phyloP scores from a whole-genome alignment of 2,329 filamentous ascomycete species.

The Arthroderma sp. region DNA sequence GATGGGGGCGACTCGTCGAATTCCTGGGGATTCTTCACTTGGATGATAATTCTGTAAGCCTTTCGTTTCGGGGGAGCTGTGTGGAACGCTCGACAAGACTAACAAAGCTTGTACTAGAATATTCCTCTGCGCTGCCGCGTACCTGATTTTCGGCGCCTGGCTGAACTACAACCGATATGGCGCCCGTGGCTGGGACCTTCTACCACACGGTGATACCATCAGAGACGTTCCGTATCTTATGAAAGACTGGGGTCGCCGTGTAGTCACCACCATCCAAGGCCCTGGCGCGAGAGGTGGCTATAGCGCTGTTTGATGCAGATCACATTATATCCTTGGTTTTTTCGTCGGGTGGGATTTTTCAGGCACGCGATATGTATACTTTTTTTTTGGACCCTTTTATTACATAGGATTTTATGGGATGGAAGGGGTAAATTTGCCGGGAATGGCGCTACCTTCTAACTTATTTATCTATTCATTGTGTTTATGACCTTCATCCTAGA shows the following conservation, averaged over 20 bases:
- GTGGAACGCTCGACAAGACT: constrained; percentile 13
- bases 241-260: constrained; percentile 71
- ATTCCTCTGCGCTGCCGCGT: constrained; percentile 74
- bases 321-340: too few species aligned
- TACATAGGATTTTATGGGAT: too few species aligned
- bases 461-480: too few species aligned
- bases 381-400: too few species aligned
- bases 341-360: too few species aligned
- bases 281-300: constrained; percentile 79
- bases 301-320: constrained; percentile 59
- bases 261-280: constrained; percentile 73
- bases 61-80: not conserved
- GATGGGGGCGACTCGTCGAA: constrained; percentile 30
- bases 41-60: constrained; percentile 82
- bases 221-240: constrained; percentile 84
- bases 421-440: too few species aligned
- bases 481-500: too few species aligned
- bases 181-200: constrained; percentile 83
- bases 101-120: constrained; percentile 38
- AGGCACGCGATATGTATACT: too few species aligned
- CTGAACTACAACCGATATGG: constrained; percentile 97
- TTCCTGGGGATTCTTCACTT: constrained; percentile 93
- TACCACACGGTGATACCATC: constrained; percentile 85
- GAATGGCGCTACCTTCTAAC: too few species aligned
- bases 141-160: constrained; percentile 97